Evolutionary conservation across 495 filamentous ascomycete genomes (phyloP).

Genomic region (Penicillium roqueforti): DNA sequence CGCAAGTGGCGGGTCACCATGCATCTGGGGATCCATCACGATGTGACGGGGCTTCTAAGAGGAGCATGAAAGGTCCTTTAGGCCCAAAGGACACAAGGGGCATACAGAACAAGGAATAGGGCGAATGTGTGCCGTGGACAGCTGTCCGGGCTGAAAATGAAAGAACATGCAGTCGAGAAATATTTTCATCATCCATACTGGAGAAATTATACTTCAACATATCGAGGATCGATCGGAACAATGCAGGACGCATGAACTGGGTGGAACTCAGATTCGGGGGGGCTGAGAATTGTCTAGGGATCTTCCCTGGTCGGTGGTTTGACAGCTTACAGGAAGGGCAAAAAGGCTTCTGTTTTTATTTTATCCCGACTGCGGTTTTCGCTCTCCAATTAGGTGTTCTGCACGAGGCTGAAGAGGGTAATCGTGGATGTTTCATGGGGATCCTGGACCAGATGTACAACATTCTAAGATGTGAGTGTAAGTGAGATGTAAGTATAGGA

Average conservation of each 20-base stretch:
- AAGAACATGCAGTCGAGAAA: not conserved
- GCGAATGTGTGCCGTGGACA: not conserved
- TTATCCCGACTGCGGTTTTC: too few species aligned
- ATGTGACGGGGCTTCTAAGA: conserved; percentile 24
- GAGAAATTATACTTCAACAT: conserved; percentile 2
- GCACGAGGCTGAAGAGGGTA: conserved; percentile 20
- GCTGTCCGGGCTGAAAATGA: conserved; percentile 1
- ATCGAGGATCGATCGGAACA: conserved; percentile 14
- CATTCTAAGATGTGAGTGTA: too few species aligned
- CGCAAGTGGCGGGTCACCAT: conserved; percentile 39
- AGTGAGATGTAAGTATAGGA: too few species aligned
- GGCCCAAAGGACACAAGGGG: not conserved
- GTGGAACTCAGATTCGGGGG: conserved; percentile 10
- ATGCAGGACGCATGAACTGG: conserved; percentile 14
- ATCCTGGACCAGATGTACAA: not conserved
- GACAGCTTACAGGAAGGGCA: conserved; percentile 1
- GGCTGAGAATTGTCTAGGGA: conserved; percentile 14
- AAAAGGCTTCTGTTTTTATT: not conserved
- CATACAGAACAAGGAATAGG: not conserved
- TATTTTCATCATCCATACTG: not conserved
- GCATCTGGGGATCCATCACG: conserved; percentile 33
- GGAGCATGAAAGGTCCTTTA: not conserved
- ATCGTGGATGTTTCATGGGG: conserved; percentile 1
- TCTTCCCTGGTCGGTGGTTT: conserved; percentile 17
- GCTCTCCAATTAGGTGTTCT: conserved; percentile 6